These are phyloP conservation scores for Aspergillus conjunctus DNA, from an alignment of 495 filamentous ascomycete genomes.

Conservation along the genomic window DNA sequence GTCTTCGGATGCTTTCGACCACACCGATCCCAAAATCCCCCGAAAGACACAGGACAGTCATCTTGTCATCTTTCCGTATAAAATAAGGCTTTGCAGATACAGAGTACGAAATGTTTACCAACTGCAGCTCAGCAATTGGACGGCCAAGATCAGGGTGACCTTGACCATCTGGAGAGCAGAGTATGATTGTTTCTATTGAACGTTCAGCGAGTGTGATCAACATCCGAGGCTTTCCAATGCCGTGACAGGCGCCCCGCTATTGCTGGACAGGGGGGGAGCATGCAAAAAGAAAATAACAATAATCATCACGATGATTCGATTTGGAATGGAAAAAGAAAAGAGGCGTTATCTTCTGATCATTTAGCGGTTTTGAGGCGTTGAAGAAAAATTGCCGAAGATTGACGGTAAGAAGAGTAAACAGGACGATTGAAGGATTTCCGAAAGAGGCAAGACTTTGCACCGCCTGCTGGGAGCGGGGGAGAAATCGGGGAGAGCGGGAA, in stretches of 20 bases:
- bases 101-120: slow-evolving; percentile 2
- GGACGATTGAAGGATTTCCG: too few relatives aligned
- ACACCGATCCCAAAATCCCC: slow-evolving; percentile 14
- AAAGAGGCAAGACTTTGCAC: too few relatives aligned
- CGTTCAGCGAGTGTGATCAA: slow-evolving; percentile 1
- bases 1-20: neutral
- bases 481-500: too few relatives aligned
- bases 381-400: slow-evolving; percentile 22
- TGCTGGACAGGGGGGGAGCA: slow-evolving; percentile 6
- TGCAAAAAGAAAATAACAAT: neutral
- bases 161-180: slow-evolving; percentile 7
- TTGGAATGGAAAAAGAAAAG: neutral
- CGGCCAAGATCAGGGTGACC: slow-evolving; percentile 14
- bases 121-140: slow-evolving; percentile 13
- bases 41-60: slow-evolving; percentile 3
- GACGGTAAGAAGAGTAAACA: slow-evolving; percentile 10
- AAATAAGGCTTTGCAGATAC: neutral
- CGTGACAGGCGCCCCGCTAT: neutral
- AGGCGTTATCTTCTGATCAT: neutral
- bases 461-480: too few relatives aligned
- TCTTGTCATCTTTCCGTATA: slow-evolving; percentile 19
- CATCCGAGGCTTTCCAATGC: slow-evolving; percentile 12
- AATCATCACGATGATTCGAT: neutral
- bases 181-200: slow-evolving; percentile 4
- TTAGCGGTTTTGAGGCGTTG: neutral